Evolutionary conservation across 345 rosid species (phyloP), one percentile per base, ranked within the genome.

Genomic region (Hibiscus trionum): DNA sequence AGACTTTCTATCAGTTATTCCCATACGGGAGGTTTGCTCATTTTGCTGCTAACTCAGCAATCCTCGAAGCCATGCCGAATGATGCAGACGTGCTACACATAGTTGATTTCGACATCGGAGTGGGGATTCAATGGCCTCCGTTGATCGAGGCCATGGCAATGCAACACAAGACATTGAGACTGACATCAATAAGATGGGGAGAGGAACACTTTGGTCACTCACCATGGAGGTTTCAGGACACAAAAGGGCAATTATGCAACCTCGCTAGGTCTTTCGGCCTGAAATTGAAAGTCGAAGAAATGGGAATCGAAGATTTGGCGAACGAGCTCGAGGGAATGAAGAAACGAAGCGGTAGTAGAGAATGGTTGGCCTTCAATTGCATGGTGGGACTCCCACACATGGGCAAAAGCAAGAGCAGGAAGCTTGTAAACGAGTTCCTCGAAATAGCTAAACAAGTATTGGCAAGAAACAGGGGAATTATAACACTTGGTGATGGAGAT

Each of bases 21-120:
- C 93, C 86, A 0, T 78, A 78, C 7, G 86, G 84, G 11, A 83
- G 83, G 58, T 80, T 84, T 27, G 85, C 90, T 52, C 93, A 88
- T 59, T 82, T 82, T 15, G 74, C 80, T 1, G 90, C 90, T 0
- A 86, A 86, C 70, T 78, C 84, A 0, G 80, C 87, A 17, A 80
- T 86, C 70, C 64, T 82, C 2, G 82, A 76, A 73, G 64, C 86
- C 35, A 71, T 78, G 27, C 86, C 88, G 0, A 44, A 59, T 3
- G 82, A 76, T 26, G 81, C 73, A 12, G 17, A 50, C 0, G 5
- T 1, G 55, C 16, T 83, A 15, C 87, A 73, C 63, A 24, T 88
- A 37, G 79, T 88, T 21, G 93, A 88, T 59, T 88, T 81, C 14
- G 86, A 83, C 47, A 61, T 86, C 8, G 80, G 86, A 5, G 84